Evolutionary conservation across 2,329 filamentous ascomycete genomes (phyloP), one percentile per base, ranked within the genome.

Genomic region (Fusarium papillatum): DNA sequence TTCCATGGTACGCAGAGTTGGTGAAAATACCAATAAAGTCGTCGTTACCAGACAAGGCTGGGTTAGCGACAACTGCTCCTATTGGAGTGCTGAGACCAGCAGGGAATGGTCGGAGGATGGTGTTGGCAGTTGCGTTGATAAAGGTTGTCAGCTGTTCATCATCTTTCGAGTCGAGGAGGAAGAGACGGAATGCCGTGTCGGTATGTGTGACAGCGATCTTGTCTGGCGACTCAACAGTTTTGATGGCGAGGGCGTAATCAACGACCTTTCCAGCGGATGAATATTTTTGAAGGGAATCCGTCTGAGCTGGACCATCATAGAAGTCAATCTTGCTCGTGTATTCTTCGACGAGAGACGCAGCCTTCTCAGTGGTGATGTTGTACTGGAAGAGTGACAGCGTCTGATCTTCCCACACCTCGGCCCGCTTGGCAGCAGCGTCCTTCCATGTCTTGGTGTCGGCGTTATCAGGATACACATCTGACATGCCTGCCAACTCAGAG

Each of bases 151-250:
- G 85, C 73, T 93, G 90, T 0, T 81, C 75, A 60, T 92, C 85
- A 59, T 92, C 86, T 2, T 90, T 91, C 0, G 88, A 87, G 76
- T 93, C 92, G 41, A 93, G 85, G 2, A 93, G 83, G 80, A 92
- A 93, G 68, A 89, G 88, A 2, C 90, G 89, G 84, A 93, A 93
- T 64, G 88, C 91, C 70, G 91, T 89, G 72, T 93, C 92, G 0
- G 90, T 92, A 79, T 93, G 91, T 85, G 92, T 90, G 22, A 93
- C 86, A 34, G 85, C 83, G 1, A 93, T 89, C 19, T 88, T 80
- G 2, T 85, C 79, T 34, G 88, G 84, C 26, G 87, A 83, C 59
- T 87, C 82, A 69, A 87, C 85, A 4, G 88, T 90, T 6, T 91
- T 86, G 0, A 93, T 86, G 0, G 91, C 85, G 3, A 93, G 79